Evolutionary conservation across 2,329 filamentous ascomycete genomes (phyloP).

Genomic region (Colletotrichum liaoningense): DNA sequence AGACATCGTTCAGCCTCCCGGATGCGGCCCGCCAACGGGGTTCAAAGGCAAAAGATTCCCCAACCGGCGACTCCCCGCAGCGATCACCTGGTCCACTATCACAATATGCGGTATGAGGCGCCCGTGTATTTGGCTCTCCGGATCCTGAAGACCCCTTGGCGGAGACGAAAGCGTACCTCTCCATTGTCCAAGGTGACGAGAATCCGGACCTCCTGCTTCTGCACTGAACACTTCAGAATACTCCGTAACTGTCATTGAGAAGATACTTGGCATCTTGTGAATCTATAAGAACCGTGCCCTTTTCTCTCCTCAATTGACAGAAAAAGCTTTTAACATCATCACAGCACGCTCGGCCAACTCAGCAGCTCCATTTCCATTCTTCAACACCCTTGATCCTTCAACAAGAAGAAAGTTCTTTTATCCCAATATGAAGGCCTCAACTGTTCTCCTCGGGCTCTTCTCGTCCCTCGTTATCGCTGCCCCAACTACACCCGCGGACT

Average conservation of each 20-base stretch:
- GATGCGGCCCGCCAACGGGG: not conserved
- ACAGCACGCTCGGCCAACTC: not conserved
- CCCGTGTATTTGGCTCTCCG: not conserved
- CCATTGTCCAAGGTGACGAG: not conserved
- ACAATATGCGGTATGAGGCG: not conserved
- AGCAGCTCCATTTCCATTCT: not conserved
- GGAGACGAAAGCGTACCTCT: not conserved
- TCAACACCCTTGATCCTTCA: not conserved
- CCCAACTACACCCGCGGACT: not conserved
- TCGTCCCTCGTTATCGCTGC: conserved; percentile 1
- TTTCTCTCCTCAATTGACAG: too few species aligned
- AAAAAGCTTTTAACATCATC: not conserved
- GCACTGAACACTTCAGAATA: not conserved
- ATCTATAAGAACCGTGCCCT: not conserved
- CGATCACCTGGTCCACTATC: not conserved
- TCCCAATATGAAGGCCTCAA: conserved; percentile 9
- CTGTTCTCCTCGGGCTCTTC: not conserved
- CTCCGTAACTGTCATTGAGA: not conserved
- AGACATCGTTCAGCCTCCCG: not conserved
- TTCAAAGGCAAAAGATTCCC: not conserved
- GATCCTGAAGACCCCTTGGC: not conserved
- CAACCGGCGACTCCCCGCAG: not conserved
- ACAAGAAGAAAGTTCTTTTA: rapidly evolving
- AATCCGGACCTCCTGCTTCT: not conserved
- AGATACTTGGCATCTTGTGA: not conserved